phyloP scores from a whole-genome alignment of 768 basidiomycete genomes.

The Stropharia rugosoannulata region DNA sequence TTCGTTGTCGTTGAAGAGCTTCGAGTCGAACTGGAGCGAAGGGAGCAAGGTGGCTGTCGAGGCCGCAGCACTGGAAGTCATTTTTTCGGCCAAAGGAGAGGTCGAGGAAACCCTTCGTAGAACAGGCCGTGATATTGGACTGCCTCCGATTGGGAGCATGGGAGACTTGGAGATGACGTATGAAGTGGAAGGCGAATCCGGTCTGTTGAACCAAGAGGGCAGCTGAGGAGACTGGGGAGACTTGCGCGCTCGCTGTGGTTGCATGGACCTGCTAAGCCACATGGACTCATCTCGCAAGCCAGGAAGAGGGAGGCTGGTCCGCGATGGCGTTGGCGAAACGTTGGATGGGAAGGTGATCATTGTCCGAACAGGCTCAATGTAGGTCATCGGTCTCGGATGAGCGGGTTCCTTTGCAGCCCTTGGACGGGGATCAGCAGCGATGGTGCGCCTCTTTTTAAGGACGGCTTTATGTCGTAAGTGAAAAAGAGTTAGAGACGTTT shows the following conservation, averaged over 20 bases:
- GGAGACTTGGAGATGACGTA: constrained; percentile 3
- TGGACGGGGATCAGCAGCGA: neutral
- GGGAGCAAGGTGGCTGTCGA: neutral
- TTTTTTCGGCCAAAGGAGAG: neutral
- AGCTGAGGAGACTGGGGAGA: neutral
- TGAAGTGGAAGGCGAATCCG: neutral
- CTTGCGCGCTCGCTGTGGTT: constrained; percentile 2
- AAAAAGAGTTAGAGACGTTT: neutral
- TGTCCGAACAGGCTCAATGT: neutral
- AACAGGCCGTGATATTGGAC: neutral
- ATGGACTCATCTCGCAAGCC: constrained; percentile 5
- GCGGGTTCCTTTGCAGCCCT: neutral
- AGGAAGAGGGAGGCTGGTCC: neutral
- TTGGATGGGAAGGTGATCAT: neutral
- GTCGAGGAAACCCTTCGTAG: neutral
- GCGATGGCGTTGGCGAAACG: neutral
- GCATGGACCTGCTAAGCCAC: constrained; percentile 13
- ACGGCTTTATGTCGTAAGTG: constrained; percentile 3
- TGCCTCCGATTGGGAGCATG: constrained; percentile 3
- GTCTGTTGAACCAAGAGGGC: neutral
- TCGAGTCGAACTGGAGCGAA: neutral
- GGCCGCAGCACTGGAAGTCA: neutral
- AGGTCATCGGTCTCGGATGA: constrained; percentile 2
- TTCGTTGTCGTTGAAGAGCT: neutral
- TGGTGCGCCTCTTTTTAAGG: constrained; percentile 8